Conservation (phyloP, 2,329 filamentous ascomycete genomes). For the Emergomyces africanus region DNA sequence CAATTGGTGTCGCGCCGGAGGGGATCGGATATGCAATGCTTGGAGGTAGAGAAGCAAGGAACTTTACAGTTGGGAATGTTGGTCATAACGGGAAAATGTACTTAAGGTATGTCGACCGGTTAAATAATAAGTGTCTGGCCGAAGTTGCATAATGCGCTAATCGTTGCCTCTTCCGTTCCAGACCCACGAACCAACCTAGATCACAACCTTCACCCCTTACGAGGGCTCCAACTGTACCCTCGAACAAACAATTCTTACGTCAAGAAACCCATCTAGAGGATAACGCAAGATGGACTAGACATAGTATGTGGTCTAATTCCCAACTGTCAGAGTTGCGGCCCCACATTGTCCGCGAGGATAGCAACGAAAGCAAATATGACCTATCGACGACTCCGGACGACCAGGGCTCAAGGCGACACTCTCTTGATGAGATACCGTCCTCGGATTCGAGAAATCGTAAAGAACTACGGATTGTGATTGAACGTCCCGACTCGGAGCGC, state of each 20-base stretch:
- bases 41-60: conserved; percentile 51
- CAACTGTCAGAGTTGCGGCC: conserved; percentile 29
- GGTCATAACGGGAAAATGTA: conserved; percentile 75
- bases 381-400: conserved; percentile 15
- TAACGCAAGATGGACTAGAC: conserved; percentile 20
- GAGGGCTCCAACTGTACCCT: conserved; percentile 42
- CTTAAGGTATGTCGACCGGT: conserved; percentile 48
- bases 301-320: conserved; percentile 28
- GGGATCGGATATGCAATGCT: conserved; percentile 47
- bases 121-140: conserved; percentile 6
- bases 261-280: conserved; percentile 18
- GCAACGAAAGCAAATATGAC: conserved; percentile 14
- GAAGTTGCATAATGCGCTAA: conserved; percentile 6
- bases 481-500: conserved; percentile 51
- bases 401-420: conserved; percentile 45
- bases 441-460: conserved; percentile 39
- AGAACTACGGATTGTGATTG: conserved; percentile 69
- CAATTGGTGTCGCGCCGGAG: conserved; percentile 47
- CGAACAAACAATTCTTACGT: conserved; percentile 43
- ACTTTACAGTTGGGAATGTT: conserved; percentile 71
- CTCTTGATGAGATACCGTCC: conserved; percentile 49
- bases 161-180: conserved; percentile 11
- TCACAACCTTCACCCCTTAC: conserved; percentile 21
- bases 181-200: conserved; percentile 25
- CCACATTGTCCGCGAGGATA: conserved; percentile 15